Evolutionary conservation across 768 basidiomycete genomes (phyloP).

Genomic region (Mycena rosella): DNA sequence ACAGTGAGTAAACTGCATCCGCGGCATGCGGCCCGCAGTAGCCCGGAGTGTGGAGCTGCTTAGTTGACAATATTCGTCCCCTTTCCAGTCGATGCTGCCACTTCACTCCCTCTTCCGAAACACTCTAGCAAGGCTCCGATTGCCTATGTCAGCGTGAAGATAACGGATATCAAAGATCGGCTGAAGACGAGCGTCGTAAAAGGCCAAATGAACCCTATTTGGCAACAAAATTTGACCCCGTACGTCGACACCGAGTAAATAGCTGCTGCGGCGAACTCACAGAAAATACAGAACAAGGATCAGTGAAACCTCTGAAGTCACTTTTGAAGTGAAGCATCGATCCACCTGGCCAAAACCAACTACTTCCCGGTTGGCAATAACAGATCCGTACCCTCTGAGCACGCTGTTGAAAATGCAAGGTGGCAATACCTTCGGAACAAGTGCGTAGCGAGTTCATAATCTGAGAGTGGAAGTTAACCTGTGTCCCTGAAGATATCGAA

Average conservation of each 20-base stretch:
- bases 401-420: conserved; percentile 33
- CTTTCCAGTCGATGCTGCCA: conserved; percentile 26
- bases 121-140: conserved; percentile 14
- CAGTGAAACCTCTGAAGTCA: conserved; percentile 20
- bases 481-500: conserved; percentile 21
- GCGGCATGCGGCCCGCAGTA: not conserved
- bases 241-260: not conserved
- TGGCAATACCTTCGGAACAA: conserved; percentile 29
- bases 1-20: conserved; percentile 18
- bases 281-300: conserved; percentile 12
- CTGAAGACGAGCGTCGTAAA: conserved; percentile 27
- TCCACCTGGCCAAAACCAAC: conserved; percentile 31
- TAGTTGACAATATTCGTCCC: not conserved
- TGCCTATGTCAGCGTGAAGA: conserved; percentile 27
- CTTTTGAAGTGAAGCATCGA: conserved; percentile 31
- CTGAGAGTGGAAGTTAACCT: not conserved
- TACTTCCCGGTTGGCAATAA: conserved; percentile 22
- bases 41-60: not conserved
- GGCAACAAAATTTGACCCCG: conserved; percentile 30
- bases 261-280: not conserved
- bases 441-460: conserved; percentile 16
- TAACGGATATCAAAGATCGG: conserved; percentile 19
- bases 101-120: conserved; percentile 16
- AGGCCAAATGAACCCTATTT: conserved; percentile 28
- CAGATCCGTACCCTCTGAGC: conserved; percentile 30